Conservation (phyloP, 495 filamentous ascomycete species). For the Pseudoneurospora amorphoporcata region DNA sequence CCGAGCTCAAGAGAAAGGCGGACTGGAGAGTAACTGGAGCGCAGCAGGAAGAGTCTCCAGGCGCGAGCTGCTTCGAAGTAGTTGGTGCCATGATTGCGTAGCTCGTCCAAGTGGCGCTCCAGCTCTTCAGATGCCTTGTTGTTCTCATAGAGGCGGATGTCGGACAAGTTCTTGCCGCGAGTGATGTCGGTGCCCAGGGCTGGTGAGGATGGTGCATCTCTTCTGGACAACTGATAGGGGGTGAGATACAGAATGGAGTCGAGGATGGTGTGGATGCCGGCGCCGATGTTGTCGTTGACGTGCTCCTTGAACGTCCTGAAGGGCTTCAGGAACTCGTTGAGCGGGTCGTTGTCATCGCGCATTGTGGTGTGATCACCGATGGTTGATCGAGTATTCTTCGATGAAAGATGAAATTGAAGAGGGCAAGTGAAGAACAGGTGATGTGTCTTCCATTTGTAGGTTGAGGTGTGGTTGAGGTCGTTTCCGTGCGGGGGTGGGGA, state of each 20-base stretch:
- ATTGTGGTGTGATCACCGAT: neutral
- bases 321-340: conserved; percentile 18
- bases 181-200: neutral
- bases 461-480: neutral
- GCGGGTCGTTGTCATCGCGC: neutral
- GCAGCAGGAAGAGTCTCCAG: conserved; percentile 10
- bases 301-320: conserved; percentile 37
- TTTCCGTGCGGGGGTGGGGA: neutral
- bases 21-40: conserved; percentile 27
- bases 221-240: neutral
- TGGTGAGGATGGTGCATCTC: neutral
- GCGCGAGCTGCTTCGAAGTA: conserved; percentile 1
- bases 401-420: neutral
- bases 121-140: neutral
- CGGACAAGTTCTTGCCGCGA: neutral
- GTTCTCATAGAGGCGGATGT: neutral
- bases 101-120: conserved; percentile 3
- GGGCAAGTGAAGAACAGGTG: neutral
- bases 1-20: conserved; percentile 16
- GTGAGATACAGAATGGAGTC: neutral
- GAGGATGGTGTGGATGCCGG: conserved; percentile 25
- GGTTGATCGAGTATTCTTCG: neutral
- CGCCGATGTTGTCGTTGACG: conserved; percentile 27
- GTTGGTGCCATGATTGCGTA: conserved; percentile 3
- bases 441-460: neutral